A percentile compares a stretch with the other conserved stretches of the same genome.
These are phyloP conservation scores for Globisporangium radiosum DNA, from an alignment of 352 stramenopile species.

Conservation along the genomic window DNA sequence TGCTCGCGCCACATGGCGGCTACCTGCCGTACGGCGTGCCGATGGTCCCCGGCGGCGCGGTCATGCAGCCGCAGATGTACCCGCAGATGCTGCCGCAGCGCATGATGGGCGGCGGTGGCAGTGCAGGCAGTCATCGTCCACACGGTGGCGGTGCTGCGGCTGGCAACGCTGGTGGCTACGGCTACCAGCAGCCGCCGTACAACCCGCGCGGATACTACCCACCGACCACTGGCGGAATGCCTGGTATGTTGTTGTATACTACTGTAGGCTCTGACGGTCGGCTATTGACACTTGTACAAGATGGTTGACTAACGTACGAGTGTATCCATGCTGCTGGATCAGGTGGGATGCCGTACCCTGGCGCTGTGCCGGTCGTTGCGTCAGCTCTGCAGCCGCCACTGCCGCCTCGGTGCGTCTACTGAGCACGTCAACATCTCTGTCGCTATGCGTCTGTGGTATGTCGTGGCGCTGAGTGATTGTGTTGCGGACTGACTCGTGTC, in stretches of 20 bases:
- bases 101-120: conserved; percentile 43
- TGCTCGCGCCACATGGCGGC: conserved; percentile 30
- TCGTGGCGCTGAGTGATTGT: not conserved
- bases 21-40: conserved; percentile 71
- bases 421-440: conserved; percentile 1
- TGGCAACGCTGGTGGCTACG: conserved; percentile 23
- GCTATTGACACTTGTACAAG: no score
- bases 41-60: conserved; percentile 50
- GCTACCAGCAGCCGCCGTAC: conserved; percentile 52
- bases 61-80: conserved; percentile 58
- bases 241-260: conserved; percentile 9
- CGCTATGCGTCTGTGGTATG: no score
- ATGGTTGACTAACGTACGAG: not conserved
- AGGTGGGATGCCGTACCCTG: conserved; percentile 28
- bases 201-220: conserved; percentile 51
- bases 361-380: conserved; percentile 13
- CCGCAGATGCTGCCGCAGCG: conserved; percentile 30
- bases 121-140: conserved; percentile 11
- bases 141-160: conserved; percentile 9
- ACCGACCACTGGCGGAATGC: conserved; percentile 23
- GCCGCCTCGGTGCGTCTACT: conserved; percentile 25
- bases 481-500: no score
- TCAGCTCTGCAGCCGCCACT: conserved; percentile 37
- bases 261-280: no score
- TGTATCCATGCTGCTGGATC: not conserved